Evolutionary conservation across 1,284 basidiomycete species (phyloP), one percentile per base, ranked within the genome.

Genomic region (Rhodotorula sp.): DNA sequence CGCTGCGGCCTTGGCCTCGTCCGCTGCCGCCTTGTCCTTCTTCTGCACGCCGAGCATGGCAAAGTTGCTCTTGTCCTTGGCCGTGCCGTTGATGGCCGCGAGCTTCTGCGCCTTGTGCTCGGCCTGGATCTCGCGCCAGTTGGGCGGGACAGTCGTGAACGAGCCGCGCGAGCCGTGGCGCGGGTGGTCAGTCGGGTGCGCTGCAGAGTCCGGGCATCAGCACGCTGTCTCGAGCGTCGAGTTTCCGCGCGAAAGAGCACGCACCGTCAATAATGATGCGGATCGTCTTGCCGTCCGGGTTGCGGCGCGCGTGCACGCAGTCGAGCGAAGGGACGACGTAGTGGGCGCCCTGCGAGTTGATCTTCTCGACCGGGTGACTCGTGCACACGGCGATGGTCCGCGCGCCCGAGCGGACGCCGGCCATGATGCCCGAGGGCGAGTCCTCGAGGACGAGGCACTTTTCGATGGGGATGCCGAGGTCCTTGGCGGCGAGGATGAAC

Each of bases 341-440:
- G 79, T 90, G 88, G 12, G 89, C 89, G 58, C 89, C 89, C 61
- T 86, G 87, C 77, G 86, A 82, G 75, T 87, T 85, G 87, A 89
- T 81, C 85, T 88, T 76, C 85, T 82, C 80, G 42, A 81, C 78
- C 45, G 77, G 78, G 70, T 84, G 83, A 13, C 82, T 82, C 2
- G 83, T 91, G 84, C 89, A 91, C 21, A 91, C 87, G 2, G 90
- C 90, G 74, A 91, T 88, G 70, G 90, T 90, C 14, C 86, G 89
- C 21, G 88, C 89, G 54, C 89, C 90, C 48, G 87, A 87, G 0
- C 88, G 88, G 34, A 80, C 79, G 45, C 76, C 90, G 2, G 90
- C 89, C 54, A 85, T 85, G 80, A 91, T 91, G 53, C 90, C 90
- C 27, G 86, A 88, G 1, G 88, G 89, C 50, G 88, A 90, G 81